Conservation (phyloP, 2,329 filamentous ascomycete genomes). For the Parafenestella ontariensis region DNA sequence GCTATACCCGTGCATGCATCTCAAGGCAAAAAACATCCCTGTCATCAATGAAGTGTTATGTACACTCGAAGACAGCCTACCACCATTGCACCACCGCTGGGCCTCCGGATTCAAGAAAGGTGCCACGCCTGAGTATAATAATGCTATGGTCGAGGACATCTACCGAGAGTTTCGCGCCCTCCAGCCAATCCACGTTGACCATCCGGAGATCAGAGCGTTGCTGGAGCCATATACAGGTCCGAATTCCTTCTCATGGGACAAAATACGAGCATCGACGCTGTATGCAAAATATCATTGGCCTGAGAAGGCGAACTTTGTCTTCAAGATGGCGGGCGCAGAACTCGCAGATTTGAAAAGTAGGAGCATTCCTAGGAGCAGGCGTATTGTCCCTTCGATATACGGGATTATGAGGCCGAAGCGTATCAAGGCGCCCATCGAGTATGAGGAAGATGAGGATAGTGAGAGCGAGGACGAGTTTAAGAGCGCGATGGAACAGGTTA, state of each 20-base stretch:
- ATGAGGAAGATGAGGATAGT: constrained; percentile 18
- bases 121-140: constrained; percentile 11
- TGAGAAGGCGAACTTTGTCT: constrained; percentile 40
- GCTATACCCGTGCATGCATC: constrained; percentile 11
- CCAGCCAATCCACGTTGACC: constrained; percentile 15
- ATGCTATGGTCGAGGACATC: constrained; percentile 23
- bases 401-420: constrained; percentile 41
- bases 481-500: constrained; percentile 5
- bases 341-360: constrained; percentile 48
- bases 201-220: constrained; percentile 19
- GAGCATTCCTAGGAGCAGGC: constrained; percentile 7
- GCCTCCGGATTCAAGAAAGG: neutral
- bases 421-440: constrained; percentile 23
- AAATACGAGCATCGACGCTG: constrained; percentile 55
- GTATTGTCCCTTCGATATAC: constrained; percentile 30
- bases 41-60: constrained; percentile 19
- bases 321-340: constrained; percentile 50
- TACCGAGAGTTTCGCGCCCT: constrained; percentile 28
- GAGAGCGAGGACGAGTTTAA: constrained; percentile 28
- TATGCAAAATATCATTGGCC: constrained; percentile 36
- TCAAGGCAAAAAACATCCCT: neutral
- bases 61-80: constrained; percentile 1
- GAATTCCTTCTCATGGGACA: constrained; percentile 48
- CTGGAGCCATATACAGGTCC: constrained; percentile 19
- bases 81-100: constrained; percentile 14